Percentiles rank a stretch among this genome's conserved stretches.
These are phyloP conservation scores for Flaveria robusta DNA, from an alignment of 129 eudicot species.

Conservation along the genomic window DNA sequence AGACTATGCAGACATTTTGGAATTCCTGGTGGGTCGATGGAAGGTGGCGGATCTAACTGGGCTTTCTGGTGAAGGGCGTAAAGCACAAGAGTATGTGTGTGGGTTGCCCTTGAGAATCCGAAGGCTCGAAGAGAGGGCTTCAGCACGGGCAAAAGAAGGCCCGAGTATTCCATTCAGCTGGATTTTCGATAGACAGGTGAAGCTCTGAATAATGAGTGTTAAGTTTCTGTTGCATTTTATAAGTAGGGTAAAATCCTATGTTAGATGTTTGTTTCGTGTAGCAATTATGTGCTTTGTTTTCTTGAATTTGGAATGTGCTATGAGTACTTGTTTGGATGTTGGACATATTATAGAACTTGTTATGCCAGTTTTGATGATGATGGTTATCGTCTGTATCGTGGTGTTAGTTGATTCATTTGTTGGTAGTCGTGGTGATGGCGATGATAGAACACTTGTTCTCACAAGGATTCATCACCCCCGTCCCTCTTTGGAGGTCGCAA, in stretches of 20 bases:
- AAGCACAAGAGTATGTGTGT: conserved; percentile 90
- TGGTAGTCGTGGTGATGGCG: not conserved
- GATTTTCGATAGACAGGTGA: conserved; percentile 69
- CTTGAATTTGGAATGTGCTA: conserved; percentile 29
- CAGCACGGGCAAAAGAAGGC: conserved; percentile 67
- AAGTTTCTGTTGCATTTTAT: conserved; percentile 15
- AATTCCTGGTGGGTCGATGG: conserved; percentile 82
- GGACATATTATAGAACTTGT: conserved; percentile 45
- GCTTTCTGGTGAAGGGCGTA: conserved; percentile 68
- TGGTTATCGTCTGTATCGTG: not conserved
- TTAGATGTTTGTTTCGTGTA: conserved; percentile 34
- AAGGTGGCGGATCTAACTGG: conserved; percentile 71
- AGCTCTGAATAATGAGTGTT: conserved; percentile 44
- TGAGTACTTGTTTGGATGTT: conserved; percentile 32
- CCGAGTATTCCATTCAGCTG: conserved; percentile 63
- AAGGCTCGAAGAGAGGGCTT: conserved; percentile 84
- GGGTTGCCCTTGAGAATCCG: conserved; percentile 70
- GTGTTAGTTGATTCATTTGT: not conserved
- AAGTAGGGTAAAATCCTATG: conserved; percentile 12
- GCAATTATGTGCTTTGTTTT: conserved; percentile 20
- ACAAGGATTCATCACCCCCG: not conserved
- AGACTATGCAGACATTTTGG: conserved; percentile 90
- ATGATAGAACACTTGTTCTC: not conserved
- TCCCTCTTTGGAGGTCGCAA: not conserved
- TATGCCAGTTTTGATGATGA: conserved; percentile 41